phyloP scores from a whole-genome alignment of 2,329 filamentous ascomycete genomes.

The Beauveria pseudobassiana region DNA sequence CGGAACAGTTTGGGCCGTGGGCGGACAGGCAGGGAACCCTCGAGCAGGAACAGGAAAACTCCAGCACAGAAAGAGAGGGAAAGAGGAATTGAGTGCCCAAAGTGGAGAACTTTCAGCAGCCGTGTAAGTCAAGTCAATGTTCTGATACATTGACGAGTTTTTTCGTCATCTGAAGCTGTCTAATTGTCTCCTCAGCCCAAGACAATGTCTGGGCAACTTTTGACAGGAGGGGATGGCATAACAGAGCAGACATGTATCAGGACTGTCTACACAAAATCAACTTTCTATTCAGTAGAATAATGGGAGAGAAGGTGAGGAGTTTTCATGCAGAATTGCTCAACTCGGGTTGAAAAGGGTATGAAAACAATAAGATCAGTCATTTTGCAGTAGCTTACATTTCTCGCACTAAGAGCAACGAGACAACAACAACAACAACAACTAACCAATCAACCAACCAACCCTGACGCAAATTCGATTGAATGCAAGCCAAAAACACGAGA shows the following conservation, averaged over 20 bases:
- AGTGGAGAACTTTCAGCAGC: no score
- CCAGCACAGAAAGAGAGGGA: no score
- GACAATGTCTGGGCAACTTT: not conserved
- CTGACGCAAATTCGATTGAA: no score
- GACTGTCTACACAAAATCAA: not conserved
- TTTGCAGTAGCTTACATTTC: not conserved
- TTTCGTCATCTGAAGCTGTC: not conserved
- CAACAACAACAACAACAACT: not conserved
- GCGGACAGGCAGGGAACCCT: no score
- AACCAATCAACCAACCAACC: no score
- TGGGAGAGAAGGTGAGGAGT: no score
- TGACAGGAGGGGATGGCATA: not conserved
- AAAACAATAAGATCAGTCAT: not conserved
- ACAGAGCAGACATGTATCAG: not conserved
- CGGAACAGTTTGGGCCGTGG: not conserved
- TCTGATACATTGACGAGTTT: no score
- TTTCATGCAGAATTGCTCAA: no score
- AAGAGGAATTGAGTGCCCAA: no score
- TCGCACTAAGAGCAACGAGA: not conserved
- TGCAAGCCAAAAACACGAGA: no score
- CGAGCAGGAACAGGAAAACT: no score
- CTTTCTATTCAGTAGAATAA: not conserved
- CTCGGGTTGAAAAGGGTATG: not conserved
- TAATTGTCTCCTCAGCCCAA: not conserved
- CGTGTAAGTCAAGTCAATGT: no score